These are phyloP conservation scores for Urtica urens DNA, from an alignment of 306 rosid species.

Conservation along the genomic window DNA sequence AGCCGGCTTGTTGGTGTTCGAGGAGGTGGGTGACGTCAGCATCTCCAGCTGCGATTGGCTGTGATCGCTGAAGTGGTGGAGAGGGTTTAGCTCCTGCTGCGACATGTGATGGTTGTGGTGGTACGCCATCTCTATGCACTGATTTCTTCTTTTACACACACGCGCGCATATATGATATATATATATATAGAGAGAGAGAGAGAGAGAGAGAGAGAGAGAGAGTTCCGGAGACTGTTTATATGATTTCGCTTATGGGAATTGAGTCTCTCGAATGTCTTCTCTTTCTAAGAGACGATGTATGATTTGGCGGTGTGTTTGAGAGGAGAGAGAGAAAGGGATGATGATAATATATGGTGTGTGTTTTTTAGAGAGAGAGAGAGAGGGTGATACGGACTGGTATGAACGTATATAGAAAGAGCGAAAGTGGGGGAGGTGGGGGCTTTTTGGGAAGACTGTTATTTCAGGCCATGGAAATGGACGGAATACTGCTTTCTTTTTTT, in stretches of 20 bases:
- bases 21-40: slow-evolving; percentile 26
- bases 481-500: slow-evolving; percentile 17
- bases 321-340: slow-evolving; percentile 11
- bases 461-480: slow-evolving; percentile 13
- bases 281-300: too few species aligned
- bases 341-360: slow-evolving; percentile 11
- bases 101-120: slow-evolving; percentile 61
- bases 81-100: slow-evolving; percentile 54
- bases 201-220: too few species aligned
- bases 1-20: slow-evolving; percentile 19
- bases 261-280: background rate
- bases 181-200: slow-evolving; percentile 6
- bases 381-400: slow-evolving; percentile 13
- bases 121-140: slow-evolving; percentile 49
- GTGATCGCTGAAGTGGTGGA: slow-evolving; percentile 58
- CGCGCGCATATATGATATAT: slow-evolving; percentile 4
- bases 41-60: slow-evolving; percentile 18
- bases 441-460: slow-evolving; percentile 10
- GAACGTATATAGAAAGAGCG: slow-evolving; percentile 13
- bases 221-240: too few species aligned
- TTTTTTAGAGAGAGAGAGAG: slow-evolving; percentile 5
- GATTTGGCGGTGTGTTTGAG: slow-evolving; percentile 11
- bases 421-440: slow-evolving; percentile 4
- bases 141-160: background rate
- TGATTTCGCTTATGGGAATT: slow-evolving; percentile 15